These are phyloP conservation scores for Metschnikowia orientalis DNA, from an alignment of 805 yeast genomes.

Conservation along the genomic window DNA sequence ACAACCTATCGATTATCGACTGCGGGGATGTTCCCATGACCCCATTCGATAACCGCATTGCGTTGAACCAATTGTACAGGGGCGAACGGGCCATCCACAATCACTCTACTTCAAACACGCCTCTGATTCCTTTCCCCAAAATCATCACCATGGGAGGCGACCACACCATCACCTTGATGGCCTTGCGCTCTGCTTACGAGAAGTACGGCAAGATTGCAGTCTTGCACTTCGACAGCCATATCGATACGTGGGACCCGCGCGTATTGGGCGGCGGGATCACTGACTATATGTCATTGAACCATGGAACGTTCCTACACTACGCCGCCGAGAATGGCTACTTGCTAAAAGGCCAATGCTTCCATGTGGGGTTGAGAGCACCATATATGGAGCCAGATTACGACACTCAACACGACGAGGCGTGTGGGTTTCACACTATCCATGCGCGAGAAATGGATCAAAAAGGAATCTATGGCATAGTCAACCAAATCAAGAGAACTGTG, in stretches of 20 bases:
- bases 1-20: conserved; percentile 41
- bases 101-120: conserved; percentile 20
- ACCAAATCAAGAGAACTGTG: conserved; percentile 30
- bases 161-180: conserved; percentile 53
- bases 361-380: conserved; percentile 66
- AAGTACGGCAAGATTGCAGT: conserved; percentile 45
- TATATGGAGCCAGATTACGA: conserved; percentile 40
- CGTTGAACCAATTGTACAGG: conserved; percentile 58
- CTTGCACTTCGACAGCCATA: conserved; percentile 64
- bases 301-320: conserved; percentile 67
- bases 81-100: conserved; percentile 47
- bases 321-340: conserved; percentile 66
- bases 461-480: conserved; percentile 37
- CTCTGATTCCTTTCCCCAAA: conserved; percentile 29
- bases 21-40: conserved; percentile 69
- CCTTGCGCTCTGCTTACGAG: conserved; percentile 48
- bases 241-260: conserved; percentile 67
- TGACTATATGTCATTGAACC: conserved; percentile 55
- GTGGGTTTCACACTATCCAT: conserved; percentile 45
- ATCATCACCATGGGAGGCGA: conserved; percentile 59
- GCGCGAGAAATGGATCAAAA: conserved; percentile 45
- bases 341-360: conserved; percentile 44
- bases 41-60: conserved; percentile 63
- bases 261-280: conserved; percentile 60
- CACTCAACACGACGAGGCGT: conserved; percentile 42